Percentiles rank a stretch among this genome's conserved stretches.
These are phyloP conservation scores for Vaccinium myrtillus DNA, from an alignment of 148 eudicot genomes.

Conservation along the genomic window DNA sequence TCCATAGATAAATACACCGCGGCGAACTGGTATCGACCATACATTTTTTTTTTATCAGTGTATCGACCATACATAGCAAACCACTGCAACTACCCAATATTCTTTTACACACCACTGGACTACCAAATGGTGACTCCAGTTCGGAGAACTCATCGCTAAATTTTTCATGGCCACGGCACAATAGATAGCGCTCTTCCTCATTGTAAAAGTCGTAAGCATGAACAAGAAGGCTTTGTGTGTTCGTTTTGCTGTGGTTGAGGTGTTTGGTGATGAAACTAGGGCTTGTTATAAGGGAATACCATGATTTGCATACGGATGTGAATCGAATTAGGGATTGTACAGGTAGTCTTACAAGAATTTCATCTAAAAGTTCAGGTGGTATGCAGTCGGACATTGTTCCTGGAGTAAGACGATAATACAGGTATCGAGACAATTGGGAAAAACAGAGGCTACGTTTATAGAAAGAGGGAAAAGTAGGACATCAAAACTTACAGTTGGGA, in stretches of 20 bases:
- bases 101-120: neutral
- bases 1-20: too few relatives aligned
- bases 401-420: too few relatives aligned
- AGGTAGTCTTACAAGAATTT: neutral
- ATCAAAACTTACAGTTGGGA: too few relatives aligned
- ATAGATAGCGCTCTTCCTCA: neutral
- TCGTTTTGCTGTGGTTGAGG: neutral
- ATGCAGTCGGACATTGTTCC: neutral
- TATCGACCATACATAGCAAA: neutral
- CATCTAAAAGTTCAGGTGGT: neutral
- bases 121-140: neutral
- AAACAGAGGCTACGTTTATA: too few relatives aligned
- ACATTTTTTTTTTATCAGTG: too few relatives aligned
- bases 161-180: neutral
- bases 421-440: too few relatives aligned
- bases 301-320: neutral
- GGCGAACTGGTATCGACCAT: too few relatives aligned
- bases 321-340: neutral
- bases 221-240: neutral
- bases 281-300: neutral
- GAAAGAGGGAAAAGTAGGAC: too few relatives aligned
- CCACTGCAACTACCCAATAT: neutral
- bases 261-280: neutral
- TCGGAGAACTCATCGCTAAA: neutral
- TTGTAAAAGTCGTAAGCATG: neutral